Conservation (phyloP, 352 stramenopile genomes). For the Thalassiosira hispida region DNA sequence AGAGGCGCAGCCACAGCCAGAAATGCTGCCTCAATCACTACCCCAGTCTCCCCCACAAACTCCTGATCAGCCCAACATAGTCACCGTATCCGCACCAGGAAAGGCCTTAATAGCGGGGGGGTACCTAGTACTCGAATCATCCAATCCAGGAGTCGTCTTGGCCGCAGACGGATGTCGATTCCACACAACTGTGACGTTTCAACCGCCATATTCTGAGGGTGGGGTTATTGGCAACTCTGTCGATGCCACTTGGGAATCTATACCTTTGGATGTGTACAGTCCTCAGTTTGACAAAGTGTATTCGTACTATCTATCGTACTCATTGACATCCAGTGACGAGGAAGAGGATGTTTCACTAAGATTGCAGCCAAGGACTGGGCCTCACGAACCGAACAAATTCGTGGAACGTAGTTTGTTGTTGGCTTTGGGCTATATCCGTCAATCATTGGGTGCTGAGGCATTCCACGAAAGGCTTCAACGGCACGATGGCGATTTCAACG, state of each 20-base stretch:
- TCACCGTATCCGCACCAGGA: constrained; percentile 92
- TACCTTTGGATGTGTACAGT: constrained; percentile 84
- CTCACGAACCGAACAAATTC: constrained; percentile 87
- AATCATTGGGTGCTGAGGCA: constrained; percentile 32
- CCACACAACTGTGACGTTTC: constrained; percentile 86
- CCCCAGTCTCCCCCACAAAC: constrained; percentile 3
- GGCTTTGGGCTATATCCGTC: constrained; percentile 64
- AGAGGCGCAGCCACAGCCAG: background rate
- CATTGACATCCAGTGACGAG: constrained; percentile 36
- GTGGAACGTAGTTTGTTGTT: constrained; percentile 90
- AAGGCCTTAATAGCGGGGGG: constrained; percentile 96
- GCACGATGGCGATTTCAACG: constrained; percentile 3
- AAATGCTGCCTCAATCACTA: background rate
- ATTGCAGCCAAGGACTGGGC: constrained; percentile 19
- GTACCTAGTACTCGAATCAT: constrained; percentile 93
- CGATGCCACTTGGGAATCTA: constrained; percentile 12
- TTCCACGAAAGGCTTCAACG: constrained; percentile 41
- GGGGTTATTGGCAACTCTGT: background rate
- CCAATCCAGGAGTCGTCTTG: constrained; percentile 91
- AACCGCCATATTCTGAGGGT: background rate
- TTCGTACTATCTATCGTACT: constrained; percentile 55
- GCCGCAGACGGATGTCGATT: constrained; percentile 91
- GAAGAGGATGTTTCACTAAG: constrained; percentile 25
- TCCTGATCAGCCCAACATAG: constrained; percentile 1
- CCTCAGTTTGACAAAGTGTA: constrained; percentile 88